Percentiles rank a stretch among this genome's conserved stretches.
Conservation (phyloP, 306 rosid species). For the Dryas alaskensis region DNA sequence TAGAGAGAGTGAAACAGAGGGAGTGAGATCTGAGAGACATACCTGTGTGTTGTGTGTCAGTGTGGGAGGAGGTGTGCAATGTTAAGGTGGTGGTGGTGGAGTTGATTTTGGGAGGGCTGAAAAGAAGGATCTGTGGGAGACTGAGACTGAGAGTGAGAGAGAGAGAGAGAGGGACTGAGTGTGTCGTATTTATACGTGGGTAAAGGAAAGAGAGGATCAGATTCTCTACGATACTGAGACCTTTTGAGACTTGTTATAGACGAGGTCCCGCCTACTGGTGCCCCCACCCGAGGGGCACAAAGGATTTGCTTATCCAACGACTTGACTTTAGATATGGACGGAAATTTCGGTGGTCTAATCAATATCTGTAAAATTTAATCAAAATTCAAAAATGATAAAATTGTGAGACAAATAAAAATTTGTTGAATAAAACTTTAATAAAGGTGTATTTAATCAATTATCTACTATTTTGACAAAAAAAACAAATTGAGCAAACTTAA, state of each 20-base stretch:
- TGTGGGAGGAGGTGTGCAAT: background rate
- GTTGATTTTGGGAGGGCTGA: background rate
- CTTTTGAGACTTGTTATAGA: background rate
- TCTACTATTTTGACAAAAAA: no score
- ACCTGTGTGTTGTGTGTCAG: background rate
- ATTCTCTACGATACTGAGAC: background rate
- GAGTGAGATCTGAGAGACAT: conserved; percentile 16
- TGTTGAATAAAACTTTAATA: no score
- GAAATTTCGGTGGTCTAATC: no score
- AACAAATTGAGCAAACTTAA: no score
- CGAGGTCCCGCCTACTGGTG: background rate
- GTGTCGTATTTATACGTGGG: background rate
- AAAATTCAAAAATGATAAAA: no score
- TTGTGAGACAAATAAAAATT: no score
- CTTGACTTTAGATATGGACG: no score
- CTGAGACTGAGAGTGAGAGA: background rate
- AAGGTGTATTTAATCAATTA: no score
- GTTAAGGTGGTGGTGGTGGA: background rate
- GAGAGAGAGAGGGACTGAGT: background rate
- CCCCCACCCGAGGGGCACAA: no score
- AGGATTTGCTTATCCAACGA: no score
- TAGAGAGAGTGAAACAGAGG: background rate
- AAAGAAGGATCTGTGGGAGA: background rate
- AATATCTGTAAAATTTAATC: no score
- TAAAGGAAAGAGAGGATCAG: background rate